phyloP scores from a whole-genome alignment of 2,329 filamentous ascomycete genomes.

The Blumeria hordei region DNA sequence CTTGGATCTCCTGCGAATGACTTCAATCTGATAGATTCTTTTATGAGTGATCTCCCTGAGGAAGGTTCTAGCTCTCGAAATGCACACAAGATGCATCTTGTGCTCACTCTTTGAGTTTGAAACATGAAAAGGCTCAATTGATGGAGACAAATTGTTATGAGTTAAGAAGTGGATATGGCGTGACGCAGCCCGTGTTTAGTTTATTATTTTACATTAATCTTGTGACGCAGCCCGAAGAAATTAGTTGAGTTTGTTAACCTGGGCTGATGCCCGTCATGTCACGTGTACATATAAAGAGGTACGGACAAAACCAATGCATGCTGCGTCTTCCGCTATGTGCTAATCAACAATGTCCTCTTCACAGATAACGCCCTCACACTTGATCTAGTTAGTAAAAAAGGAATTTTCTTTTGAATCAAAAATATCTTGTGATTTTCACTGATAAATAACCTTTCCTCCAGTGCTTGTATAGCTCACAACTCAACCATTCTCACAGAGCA shows the following conservation, averaged over 20 bases:
- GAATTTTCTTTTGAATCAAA: not conserved
- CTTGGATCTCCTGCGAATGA: not conserved
- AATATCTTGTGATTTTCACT: not conserved
- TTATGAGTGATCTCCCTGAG: constrained; percentile 9
- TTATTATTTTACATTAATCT: no score
- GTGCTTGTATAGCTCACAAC: constrained; percentile 83
- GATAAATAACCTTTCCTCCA: constrained; percentile 16
- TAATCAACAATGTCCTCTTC: constrained; percentile 38
- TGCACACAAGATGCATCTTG: constrained; percentile 19
- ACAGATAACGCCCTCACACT: constrained; percentile 38
- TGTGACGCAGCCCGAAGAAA: no score
- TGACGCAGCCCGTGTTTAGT: no score
- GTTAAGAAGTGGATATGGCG: no score
- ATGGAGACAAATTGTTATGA: no score
- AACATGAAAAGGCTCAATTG: constrained; percentile 14
- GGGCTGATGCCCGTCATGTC: no score
- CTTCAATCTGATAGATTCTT: not conserved
- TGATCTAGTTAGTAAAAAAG: constrained; percentile 40
- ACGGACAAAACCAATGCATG: no score
- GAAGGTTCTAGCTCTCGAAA: constrained; percentile 14
- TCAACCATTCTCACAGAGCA: constrained; percentile 85
- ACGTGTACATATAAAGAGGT: no score
- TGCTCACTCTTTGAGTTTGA: constrained; percentile 16
- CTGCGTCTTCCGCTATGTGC: no score
- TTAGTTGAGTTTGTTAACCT: no score